phyloP scores from a whole-genome alignment of 768 basidiomycete species.

The Tylopilus sp. region DNA sequence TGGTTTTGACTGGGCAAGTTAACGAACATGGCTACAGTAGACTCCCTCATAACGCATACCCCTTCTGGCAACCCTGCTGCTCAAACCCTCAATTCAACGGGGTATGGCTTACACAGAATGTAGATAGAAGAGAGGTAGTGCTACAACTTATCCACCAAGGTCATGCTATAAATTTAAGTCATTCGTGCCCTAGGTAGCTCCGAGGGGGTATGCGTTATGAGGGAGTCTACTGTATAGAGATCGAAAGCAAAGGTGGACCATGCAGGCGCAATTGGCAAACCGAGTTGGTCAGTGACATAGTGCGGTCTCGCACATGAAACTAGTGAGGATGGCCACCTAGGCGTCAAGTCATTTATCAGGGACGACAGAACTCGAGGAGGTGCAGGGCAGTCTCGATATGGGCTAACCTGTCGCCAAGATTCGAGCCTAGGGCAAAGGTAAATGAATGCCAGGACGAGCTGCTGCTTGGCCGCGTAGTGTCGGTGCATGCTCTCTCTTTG shows the following conservation, averaged over 20 bases:
- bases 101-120: too few species aligned
- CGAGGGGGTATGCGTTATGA: too few species aligned
- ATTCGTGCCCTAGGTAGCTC: too few species aligned
- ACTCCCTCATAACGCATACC: too few species aligned
- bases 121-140: too few species aligned
- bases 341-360: slow-evolving; percentile 25
- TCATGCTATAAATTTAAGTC: too few species aligned
- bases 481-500: too few species aligned
- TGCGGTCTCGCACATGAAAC: slow-evolving; percentile 88
- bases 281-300: slow-evolving; percentile 88
- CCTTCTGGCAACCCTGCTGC: too few species aligned
- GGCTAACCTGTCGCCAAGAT: slow-evolving; percentile 80
- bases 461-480: too few species aligned
- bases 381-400: slow-evolving; percentile 80
- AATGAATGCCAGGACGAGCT: slow-evolving; percentile 34
- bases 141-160: too few species aligned
- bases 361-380: slow-evolving; percentile 53
- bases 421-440: slow-evolving; percentile 84
- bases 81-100: too few species aligned
- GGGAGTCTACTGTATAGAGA: too few species aligned
- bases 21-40: background rate
- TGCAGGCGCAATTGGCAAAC: slow-evolving; percentile 89
- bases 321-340: slow-evolving; percentile 56
- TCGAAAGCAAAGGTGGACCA: slow-evolving; percentile 50
- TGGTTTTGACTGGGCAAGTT: slow-evolving; percentile 62